Base-by-base conservation (phyloP, 116 monocot species). In the Papilionanthe hybrid region DNA sequence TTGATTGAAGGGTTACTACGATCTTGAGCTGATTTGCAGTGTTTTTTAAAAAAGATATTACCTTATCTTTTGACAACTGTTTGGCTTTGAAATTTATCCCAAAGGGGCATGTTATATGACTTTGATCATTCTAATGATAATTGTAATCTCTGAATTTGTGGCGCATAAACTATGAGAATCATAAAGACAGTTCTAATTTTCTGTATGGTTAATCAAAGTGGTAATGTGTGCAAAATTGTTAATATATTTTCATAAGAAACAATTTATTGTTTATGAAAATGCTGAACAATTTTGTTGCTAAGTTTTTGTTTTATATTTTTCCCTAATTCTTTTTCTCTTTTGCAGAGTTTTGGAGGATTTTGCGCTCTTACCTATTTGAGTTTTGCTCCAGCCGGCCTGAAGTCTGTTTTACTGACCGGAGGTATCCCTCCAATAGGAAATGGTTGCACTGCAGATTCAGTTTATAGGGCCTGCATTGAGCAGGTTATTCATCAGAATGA, bases 311-410 rank as follows among this genome's bases (percentile, higher is more conserved):
- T 65, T 27, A 65, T 56, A 9, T 81, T 77, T 20, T 10, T 11
- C 23, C 4, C 23, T 49, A 84, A 18, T 80, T 41, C 83, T 71
- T 41, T 53, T 75, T 50, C 42, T 37, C 65, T 83, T 72, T 10
- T 83, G 77, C 81, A 97, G 96, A 97, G 96, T 81, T 97, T 85
- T 63, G 94, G 96, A 83, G 96, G 96, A 42, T 97, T 94, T 84
- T 94, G 90, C 83, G 92, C 92, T 23, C 91, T 94, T 81, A 94
- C 94, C 76, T 97, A 97, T 87, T 88, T 97, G 88, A 94, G 97
- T 90, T 94, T 97, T 86, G 94, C 94, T 78, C 92, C 97, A 68
- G 79, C 92, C 83, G 97, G 97, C 76, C 84, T 94, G 75, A 87
- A 91, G 72, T 78, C 82, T 83, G 92, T 91, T 79, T 89, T 97